Conservation (phyloP, 805 yeast genomes). For the Crinitomyces ghanaensis region DNA sequence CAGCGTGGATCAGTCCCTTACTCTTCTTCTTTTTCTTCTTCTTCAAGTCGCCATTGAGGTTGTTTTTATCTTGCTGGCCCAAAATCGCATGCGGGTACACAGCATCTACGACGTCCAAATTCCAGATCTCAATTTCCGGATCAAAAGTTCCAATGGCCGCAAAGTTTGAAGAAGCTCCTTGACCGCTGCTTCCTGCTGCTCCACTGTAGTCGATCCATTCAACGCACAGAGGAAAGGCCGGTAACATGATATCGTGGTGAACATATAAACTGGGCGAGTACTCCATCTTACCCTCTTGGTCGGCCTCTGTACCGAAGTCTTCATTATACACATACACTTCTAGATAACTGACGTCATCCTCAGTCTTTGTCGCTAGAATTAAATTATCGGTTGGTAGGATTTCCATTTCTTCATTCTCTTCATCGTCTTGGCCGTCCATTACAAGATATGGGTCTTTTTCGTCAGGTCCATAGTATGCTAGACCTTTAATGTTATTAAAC, state of each 20-base stretch:
- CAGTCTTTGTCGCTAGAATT: slow-evolving; percentile 86
- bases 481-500: slow-evolving; percentile 32
- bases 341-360: slow-evolving; percentile 83
- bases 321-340: slow-evolving; percentile 94
- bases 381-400: slow-evolving; percentile 84
- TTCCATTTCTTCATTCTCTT: slow-evolving; percentile 71
- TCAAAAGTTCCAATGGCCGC: slow-evolving; percentile 97
- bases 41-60: slow-evolving; percentile 25
- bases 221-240: slow-evolving; percentile 91
- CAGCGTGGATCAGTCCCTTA: slow-evolving; percentile 38
- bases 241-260: slow-evolving; percentile 94
- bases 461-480: slow-evolving; percentile 31
- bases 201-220: slow-evolving; percentile 87
- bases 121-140: slow-evolving; percentile 96
- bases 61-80: slow-evolving; percentile 44
- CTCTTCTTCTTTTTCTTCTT: slow-evolving; percentile 45
- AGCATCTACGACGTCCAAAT: slow-evolving; percentile 81
- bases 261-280: slow-evolving; percentile 71
- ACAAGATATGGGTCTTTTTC: slow-evolving; percentile 51
- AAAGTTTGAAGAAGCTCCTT: slow-evolving; percentile 58
- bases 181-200: slow-evolving; percentile 31
- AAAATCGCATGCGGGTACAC: slow-evolving; percentile 90
- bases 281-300: slow-evolving; percentile 50
- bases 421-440: slow-evolving; percentile 41
- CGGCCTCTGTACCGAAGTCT: slow-evolving; percentile 72